Evolutionary conservation across 768 basidiomycete species (phyloP).

Genomic region (Psilocybe sp.): DNA sequence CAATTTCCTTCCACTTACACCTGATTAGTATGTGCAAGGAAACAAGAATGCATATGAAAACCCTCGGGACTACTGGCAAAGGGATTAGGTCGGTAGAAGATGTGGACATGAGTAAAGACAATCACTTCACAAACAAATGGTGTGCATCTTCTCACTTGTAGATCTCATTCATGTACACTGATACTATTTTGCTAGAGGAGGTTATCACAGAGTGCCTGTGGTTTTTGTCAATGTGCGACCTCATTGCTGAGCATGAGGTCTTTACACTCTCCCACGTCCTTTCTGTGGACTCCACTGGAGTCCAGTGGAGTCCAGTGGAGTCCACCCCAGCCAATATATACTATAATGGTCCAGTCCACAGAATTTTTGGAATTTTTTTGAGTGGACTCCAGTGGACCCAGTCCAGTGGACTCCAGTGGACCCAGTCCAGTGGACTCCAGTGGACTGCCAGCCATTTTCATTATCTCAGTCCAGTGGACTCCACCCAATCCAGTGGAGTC

Average conservation of each 20-base stretch:
- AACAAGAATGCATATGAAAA: not conserved
- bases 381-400: too few species aligned
- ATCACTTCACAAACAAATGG: slow-evolving; percentile 4
- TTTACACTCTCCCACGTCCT: not conserved
- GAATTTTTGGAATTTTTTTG: too few species aligned
- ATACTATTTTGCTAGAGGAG: not conserved
- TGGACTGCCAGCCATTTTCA: too few species aligned
- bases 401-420: too few species aligned
- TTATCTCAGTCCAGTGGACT: too few species aligned
- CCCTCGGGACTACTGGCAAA: slow-evolving; percentile 14
- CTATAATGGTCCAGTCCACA: too few species aligned
- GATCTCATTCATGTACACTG: not conserved
- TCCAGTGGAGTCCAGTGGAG: not conserved
- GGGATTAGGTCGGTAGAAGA: slow-evolving; percentile 12
- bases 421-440: too few species aligned
- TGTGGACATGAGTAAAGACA: slow-evolving; percentile 10
- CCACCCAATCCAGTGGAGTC: too few species aligned
- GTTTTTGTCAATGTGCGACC: not conserved
- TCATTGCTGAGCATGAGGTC: not conserved
- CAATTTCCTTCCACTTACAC: not conserved
- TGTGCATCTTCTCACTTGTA: not conserved
- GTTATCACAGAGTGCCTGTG: not conserved
- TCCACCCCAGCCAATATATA: not conserved
- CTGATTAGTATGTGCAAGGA: not conserved
- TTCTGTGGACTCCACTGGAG: not conserved